phyloP scores from a whole-genome alignment of 2,329 filamentous ascomycete species.

The Fusarium phyllophilum region DNA sequence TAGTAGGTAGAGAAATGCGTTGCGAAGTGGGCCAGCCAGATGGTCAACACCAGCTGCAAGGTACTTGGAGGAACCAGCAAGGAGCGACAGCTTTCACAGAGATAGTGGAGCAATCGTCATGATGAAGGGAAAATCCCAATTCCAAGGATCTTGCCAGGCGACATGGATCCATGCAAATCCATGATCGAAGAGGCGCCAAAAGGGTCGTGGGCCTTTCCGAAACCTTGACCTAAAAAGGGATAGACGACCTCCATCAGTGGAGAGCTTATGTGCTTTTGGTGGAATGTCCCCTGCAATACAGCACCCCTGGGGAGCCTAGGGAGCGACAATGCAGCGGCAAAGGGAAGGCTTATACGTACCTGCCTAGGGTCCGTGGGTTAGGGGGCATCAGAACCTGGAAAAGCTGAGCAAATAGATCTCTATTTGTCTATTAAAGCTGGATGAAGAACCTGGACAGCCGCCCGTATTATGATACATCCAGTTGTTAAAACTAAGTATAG shows the following conservation, averaged over 20 bases:
- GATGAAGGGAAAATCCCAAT: conserved; percentile 39
- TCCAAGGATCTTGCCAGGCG: conserved; percentile 30
- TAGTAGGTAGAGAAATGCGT: conserved; percentile 15
- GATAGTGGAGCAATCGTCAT: conserved; percentile 28
- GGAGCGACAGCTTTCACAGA: not conserved
- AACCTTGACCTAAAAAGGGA: conserved; percentile 9
- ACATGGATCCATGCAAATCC: conserved; percentile 1
- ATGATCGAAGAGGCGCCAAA: conserved; percentile 4
- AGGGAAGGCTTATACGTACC: not conserved
- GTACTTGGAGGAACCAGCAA: not conserved
- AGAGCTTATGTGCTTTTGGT: not conserved
- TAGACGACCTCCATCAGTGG: conserved; percentile 4
- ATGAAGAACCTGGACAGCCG: conserved; percentile 8
- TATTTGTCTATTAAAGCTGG: conserved; percentile 4
- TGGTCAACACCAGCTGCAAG: conserved; percentile 13
- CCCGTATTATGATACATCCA: conserved; percentile 27
- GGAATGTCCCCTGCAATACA: conserved; percentile 2
- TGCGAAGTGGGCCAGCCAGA: conserved; percentile 20
- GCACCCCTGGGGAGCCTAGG: conserved; percentile 14
- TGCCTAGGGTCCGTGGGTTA: not conserved
- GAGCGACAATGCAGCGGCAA: conserved; percentile 23
- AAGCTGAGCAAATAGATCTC: conserved; percentile 20
- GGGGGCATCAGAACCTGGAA: not conserved
- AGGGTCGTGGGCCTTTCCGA: conserved; percentile 19
- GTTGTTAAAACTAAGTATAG: not conserved